Percentiles rank a stretch among this genome's conserved stretches.
Evolutionary conservation across 345 rosid genomes (phyloP).

Genomic region (Salix exigua): DNA sequence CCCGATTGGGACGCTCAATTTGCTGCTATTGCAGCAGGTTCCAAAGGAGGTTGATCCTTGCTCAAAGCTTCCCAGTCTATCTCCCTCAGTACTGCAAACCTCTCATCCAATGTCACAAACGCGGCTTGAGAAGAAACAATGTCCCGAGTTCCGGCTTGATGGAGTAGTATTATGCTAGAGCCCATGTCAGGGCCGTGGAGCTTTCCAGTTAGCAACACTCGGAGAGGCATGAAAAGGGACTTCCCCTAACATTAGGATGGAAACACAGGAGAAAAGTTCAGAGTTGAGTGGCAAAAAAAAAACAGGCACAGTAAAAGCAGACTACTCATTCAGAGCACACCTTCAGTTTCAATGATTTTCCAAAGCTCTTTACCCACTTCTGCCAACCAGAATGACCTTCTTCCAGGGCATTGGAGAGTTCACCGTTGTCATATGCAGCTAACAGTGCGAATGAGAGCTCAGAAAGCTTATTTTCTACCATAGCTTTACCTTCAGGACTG

Average conservation of each 20-base stretch:
- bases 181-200: slow-evolving; percentile 95
- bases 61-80: slow-evolving; percentile 55
- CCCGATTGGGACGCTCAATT: not conserved
- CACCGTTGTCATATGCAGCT: slow-evolving; percentile 85
- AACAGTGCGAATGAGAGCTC: slow-evolving; percentile 65
- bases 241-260: slow-evolving; percentile 54
- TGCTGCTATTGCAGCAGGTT: not conserved
- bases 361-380: slow-evolving; percentile 87
- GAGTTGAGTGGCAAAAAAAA: not conserved
- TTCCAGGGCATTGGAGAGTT: slow-evolving; percentile 58
- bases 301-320: not conserved
- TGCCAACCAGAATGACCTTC: slow-evolving; percentile 82
- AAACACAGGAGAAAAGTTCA: not conserved
- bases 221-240: slow-evolving; percentile 85
- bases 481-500: slow-evolving; percentile 67
- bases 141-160: slow-evolving; percentile 58
- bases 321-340: slow-evolving; percentile 29
- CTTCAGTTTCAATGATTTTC: slow-evolving; percentile 77
- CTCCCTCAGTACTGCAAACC: slow-evolving; percentile 54
- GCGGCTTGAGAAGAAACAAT: slow-evolving; percentile 48
- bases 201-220: slow-evolving; percentile 80
- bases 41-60: slow-evolving; percentile 40
- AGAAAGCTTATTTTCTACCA: slow-evolving; percentile 64
- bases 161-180: slow-evolving; percentile 51
- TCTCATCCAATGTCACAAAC: slow-evolving; percentile 57